phyloP scores from a whole-genome alignment of 345 rosid species.

The Chamaenerion angustifolium region DNA sequence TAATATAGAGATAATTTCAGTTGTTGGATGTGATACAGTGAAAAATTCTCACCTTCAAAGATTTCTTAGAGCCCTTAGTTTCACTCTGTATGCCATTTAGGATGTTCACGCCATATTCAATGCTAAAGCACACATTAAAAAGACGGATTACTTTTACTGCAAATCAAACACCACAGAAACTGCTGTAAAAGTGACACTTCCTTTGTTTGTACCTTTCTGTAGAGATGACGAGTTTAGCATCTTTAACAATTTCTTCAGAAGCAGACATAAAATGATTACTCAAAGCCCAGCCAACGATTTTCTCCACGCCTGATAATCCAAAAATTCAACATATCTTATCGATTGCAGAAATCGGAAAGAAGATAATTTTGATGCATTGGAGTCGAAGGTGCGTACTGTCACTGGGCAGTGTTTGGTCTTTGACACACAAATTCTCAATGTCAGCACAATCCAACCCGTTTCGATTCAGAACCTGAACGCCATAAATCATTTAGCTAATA shows the following conservation, averaged over 20 bases:
- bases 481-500: conserved; percentile 4
- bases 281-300: conserved; percentile 85
- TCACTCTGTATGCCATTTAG: conserved; percentile 57
- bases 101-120: conserved; percentile 54
- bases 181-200: neutral
- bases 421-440: conserved; percentile 54
- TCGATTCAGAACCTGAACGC: conserved; percentile 54
- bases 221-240: conserved; percentile 54
- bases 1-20: neutral
- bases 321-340: neutral
- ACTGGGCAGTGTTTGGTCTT: conserved; percentile 68
- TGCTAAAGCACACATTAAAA: conserved; percentile 29
- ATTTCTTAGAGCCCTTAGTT: conserved; percentile 63
- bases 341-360: neutral
- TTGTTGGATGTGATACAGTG: neutral
- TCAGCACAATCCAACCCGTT: conserved; percentile 68
- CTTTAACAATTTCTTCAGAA: conserved; percentile 42
- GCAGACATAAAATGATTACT: conserved; percentile 72
- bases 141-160: neutral
- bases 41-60: conserved; percentile 47
- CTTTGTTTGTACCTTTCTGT: conserved; percentile 46
- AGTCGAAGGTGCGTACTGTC: conserved; percentile 43
- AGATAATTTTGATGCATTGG: neutral
- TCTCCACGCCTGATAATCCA: conserved; percentile 59
- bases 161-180: neutral